Evolutionary conservation across 164 flowering plant genomes (phyloP), one percentile per base, ranked within the genome.

Genomic region (Vitis rupestris): DNA sequence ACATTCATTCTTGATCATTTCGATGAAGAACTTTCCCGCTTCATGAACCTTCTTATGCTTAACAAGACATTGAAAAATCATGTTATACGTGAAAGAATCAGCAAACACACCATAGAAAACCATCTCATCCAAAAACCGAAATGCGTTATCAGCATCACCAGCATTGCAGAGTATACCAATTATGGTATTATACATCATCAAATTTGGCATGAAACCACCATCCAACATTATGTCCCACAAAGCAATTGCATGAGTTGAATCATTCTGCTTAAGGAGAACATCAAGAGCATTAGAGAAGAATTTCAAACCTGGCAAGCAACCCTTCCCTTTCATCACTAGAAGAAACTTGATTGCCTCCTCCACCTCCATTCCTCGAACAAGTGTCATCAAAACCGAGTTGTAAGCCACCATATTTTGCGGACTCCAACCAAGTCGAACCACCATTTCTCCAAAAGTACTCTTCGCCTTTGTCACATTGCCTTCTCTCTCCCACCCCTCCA

Each of bases 401-500:
- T 90, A 88, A 23, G 96, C 90, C 0, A 85, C 65, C 78, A 79
- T 76, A 65, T 90, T 79, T n/a, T 80, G 47, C 1, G 79, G 80
- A 62, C 79, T 82, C 97, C 94, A 90, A 1, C 96, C 97, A 9
- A 88, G 68, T 0, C 84, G 78, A 55, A 85, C 74, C 67, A 89
- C 88, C 96, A 92, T 92, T 70, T 90, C 92, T 17, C 91, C 96
- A 56, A 92, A 92, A 0, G 89, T 88, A 29, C 65, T 74, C 83
- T 81, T 87, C 2, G 94, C 91, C 77, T 78, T 84, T 10, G 72
- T 74, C 15, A 76, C 84, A 78, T 90, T 84, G 13, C 91, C 88
- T 71, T 88, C 92, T 72, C 84, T 90, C 79, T 90, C 90, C 86
- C 88, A 89, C 27, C 91, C 94, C 73, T 92, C 91, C 44, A 92